Base-by-base conservation (phyloP, 2,329 filamentous ascomycete genomes). In the Aspergillus tamarii region DNA sequence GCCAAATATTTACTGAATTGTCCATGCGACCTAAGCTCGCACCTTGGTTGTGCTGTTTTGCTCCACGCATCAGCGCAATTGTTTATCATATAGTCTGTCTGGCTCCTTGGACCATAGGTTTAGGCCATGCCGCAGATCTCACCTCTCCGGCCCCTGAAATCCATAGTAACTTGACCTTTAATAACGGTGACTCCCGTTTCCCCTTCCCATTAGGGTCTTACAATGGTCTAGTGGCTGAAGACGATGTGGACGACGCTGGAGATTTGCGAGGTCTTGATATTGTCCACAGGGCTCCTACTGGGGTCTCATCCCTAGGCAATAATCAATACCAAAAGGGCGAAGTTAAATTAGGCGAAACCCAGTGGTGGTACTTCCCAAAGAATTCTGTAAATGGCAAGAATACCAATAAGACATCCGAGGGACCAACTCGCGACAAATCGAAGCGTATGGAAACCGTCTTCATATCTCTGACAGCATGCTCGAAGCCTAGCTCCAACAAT, bases 381-480 rank as follows among this genome's bases (percentile, higher is more conserved):
- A 76, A 83, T 14, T 82, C 85, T 10, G 76, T 90, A 59, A 84
- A 83, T 63, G 81, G 82, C 3, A 76, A 79, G 5, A 76, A 79
- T 61, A 76, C 78, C 11, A 68, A 76, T 7, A 43, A 66, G 48
- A 74, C 75, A 10, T 64, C 75, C 21, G 77, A 76, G 30, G 69
- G 83, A 60, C 69, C 69, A 23, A 67, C 71, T 62, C 55, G 71
- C 45, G 68, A 60, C 23, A 45, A 72, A 48, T 59, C 70, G 34
- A 72, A 73, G 28, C 73, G 78, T 28, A 77, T 77, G 19, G 82
- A 78, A 48, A 86, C 80, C 1, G 82, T 98, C 3, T 97, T 91
- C 76, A 84, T 99, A 60, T 93, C 93, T 2, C 88, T 93, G 50
- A 98, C 93, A 69, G 94, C 92, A 1, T 99, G 95, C 77, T 78